A percentile compares a stretch with the other conserved stretches of the same genome.
Evolutionary conservation across 1,284 basidiomycete genomes (phyloP).

Genomic region (Psilocybe mexicana): DNA sequence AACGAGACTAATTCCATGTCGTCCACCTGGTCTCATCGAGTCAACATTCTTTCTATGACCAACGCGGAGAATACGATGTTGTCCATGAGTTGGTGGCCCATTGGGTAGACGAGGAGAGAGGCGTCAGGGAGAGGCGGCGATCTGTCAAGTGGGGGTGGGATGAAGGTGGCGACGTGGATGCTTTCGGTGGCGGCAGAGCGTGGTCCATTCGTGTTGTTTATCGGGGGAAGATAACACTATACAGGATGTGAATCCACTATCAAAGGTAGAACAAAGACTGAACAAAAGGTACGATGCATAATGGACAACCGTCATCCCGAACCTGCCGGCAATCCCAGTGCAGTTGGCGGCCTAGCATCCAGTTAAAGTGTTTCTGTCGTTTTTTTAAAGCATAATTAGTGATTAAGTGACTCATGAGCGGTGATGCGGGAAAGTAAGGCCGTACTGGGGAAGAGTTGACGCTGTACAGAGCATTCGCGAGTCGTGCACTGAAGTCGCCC

Average conservation of each 20-base stretch:
- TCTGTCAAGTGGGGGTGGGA: conserved; percentile 43
- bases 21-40: conserved; percentile 12
- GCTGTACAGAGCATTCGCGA: conserved; percentile 37
- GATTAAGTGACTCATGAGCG: neutral
- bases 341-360: conserved; percentile 35
- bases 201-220: conserved; percentile 1
- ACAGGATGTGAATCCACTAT: neutral
- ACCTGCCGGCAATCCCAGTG: conserved; percentile 46
- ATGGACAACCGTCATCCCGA: conserved; percentile 44
- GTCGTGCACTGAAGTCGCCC: conserved; percentile 36
- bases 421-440: neutral
- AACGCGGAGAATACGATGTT: conserved; percentile 46
- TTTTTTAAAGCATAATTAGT: too few relatives aligned
- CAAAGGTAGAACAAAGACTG: neutral
- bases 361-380: conserved; percentile 39
- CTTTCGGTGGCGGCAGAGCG: conserved; percentile 27
- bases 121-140: conserved; percentile 43
- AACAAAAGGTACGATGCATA: conserved; percentile 39
- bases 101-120: conserved; percentile 43
- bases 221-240: conserved; percentile 18
- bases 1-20: neutral
- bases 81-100: conserved; percentile 44
- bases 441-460: conserved; percentile 34
- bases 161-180: conserved; percentile 42
- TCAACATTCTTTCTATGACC: conserved; percentile 44